These are phyloP conservation scores for Trebouxia sp. DNA, from an alignment of 139 green algal genomes.

Conservation along the genomic window DNA sequence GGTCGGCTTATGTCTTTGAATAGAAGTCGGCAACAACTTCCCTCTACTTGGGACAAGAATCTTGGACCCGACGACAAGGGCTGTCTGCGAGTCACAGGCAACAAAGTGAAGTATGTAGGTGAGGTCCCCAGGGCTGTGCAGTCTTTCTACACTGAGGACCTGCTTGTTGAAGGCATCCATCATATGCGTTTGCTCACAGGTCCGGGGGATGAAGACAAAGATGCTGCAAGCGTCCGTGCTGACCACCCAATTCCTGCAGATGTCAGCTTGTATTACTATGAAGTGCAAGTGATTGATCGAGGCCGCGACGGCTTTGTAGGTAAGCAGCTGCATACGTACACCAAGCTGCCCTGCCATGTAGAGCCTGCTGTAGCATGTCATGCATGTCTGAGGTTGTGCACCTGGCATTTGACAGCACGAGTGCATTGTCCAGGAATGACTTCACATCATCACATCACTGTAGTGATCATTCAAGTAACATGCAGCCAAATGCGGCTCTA, in stretches of 20 bases:
- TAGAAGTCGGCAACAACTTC: constrained; percentile 20
- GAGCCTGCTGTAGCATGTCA: background rate
- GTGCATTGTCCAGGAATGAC: too few relatives aligned
- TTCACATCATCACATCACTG: too few relatives aligned
- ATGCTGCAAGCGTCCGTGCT: constrained; percentile 73
- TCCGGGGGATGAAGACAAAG: constrained; percentile 62
- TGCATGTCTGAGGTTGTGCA: background rate
- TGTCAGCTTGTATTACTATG: constrained; percentile 79
- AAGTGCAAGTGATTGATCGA: constrained; percentile 66
- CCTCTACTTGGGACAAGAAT: constrained; percentile 15
- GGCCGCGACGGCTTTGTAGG: constrained; percentile 73
- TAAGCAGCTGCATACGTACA: too few relatives aligned
- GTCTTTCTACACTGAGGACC: too few relatives aligned
- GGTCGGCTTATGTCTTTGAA: constrained; percentile 2
- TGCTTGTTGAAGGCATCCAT: background rate
- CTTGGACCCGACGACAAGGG: background rate
- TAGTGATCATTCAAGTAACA: too few relatives aligned
- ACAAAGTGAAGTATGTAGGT: constrained; percentile 50
- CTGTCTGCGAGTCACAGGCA: constrained; percentile 41
- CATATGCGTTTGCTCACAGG: constrained; percentile 35
- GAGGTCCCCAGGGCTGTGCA: too few relatives aligned
- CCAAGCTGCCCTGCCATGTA: too few relatives aligned
- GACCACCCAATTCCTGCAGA: constrained; percentile 66
- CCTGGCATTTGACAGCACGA: too few relatives aligned
- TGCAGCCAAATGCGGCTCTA: too few relatives aligned